Evolutionary conservation across 306 rosid genomes (phyloP).

Genomic region (Dryas alaskensis): DNA sequence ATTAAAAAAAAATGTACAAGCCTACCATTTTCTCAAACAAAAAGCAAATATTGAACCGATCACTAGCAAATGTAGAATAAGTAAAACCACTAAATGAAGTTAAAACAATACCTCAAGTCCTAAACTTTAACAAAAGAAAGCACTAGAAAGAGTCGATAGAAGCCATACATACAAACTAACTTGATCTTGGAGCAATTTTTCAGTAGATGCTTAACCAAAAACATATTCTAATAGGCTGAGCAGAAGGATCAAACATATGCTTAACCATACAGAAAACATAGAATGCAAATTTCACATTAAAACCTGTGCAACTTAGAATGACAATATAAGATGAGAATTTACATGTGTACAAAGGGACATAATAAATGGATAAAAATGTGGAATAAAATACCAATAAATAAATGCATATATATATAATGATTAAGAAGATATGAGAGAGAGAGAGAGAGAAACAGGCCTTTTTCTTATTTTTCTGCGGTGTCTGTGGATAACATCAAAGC

Average conservation of each 20-base stretch:
- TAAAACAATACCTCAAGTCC: background rate
- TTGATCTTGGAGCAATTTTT: background rate
- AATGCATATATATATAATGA: background rate
- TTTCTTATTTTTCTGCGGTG: conserved; percentile 15
- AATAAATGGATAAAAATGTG: background rate
- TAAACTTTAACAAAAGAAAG: background rate
- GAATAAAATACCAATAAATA: conserved; percentile 16
- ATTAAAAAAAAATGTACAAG: background rate
- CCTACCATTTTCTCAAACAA: background rate
- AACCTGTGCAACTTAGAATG: background rate
- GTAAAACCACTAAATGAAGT: background rate
- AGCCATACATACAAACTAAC: background rate
- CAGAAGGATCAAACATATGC: no score
- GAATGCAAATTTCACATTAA: background rate
- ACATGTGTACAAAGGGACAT: background rate
- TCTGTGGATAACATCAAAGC: conserved; percentile 47
- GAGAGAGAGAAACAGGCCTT: conserved; percentile 39
- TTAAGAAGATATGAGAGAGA: conserved; percentile 4
- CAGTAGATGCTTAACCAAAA: background rate
- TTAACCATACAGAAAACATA: background rate
- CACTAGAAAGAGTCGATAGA: background rate
- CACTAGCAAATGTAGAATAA: background rate
- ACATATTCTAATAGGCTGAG: no score
- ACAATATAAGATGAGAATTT: background rate
- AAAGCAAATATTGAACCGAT: no score